These are phyloP conservation scores for Cnidoscolus chayamansa DNA, from an alignment of 441 rosid genomes.

Conservation along the genomic window DNA sequence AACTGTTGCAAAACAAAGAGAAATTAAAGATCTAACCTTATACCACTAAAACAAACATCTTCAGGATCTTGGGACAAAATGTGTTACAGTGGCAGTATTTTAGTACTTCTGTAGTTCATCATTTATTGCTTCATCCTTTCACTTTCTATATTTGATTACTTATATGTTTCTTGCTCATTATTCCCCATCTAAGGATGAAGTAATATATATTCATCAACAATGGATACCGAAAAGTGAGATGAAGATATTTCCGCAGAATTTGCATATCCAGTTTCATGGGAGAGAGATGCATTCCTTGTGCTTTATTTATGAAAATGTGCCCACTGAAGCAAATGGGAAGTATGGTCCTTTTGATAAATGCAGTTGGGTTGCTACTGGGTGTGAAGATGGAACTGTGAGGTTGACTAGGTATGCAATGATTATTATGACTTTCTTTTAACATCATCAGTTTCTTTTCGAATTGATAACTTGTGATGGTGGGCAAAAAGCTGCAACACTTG, in stretches of 20 bases:
- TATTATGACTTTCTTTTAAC: conserved; percentile 1
- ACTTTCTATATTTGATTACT: not conserved
- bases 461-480: conserved; percentile 14
- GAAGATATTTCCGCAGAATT: conserved; percentile 61
- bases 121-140: not conserved
- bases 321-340: conserved; percentile 33
- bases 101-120: not conserved
- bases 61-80: not conserved
- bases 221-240: conserved; percentile 46
- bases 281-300: conserved; percentile 90
- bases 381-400: conserved; percentile 98
- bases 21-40: not conserved
- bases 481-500: not conserved
- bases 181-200: conserved; percentile 60
- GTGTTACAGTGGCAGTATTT: not conserved
- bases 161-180: conserved; percentile 9
- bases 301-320: conserved; percentile 50
- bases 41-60: not conserved
- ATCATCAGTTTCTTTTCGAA: conserved; percentile 7
- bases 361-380: conserved; percentile 93
- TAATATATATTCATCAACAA: conserved; percentile 65
- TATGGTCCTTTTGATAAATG: conserved; percentile 32
- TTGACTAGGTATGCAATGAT: conserved; percentile 61
- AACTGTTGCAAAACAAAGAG: not conserved
- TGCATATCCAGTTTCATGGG: conserved; percentile 90